Conservation (phyloP, 331 rosid genomes). For the Pyracantha coccinea region DNA sequence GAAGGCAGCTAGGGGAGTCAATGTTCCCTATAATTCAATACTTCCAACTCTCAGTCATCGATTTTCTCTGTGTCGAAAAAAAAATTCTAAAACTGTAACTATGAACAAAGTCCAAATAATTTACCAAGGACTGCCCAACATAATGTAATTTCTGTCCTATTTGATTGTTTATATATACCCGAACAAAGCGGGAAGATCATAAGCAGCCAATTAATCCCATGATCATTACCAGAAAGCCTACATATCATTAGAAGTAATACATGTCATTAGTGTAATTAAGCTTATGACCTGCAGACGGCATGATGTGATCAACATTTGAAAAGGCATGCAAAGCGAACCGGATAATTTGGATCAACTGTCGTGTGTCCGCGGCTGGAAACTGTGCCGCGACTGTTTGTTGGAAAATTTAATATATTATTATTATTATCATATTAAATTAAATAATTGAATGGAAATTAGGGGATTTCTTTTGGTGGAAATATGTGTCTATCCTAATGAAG, state of each 20-base stretch:
- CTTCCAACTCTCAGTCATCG: background rate
- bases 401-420: too few species aligned
- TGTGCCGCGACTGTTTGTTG: slow-evolving; percentile 8
- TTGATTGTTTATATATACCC: slow-evolving; percentile 55
- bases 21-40: slow-evolving; percentile 56
- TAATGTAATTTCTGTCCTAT: slow-evolving; percentile 63
- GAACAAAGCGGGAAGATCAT: slow-evolving; percentile 69
- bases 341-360: slow-evolving; percentile 24
- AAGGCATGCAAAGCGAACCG: slow-evolving; percentile 24
- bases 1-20: slow-evolving; percentile 77
- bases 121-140: slow-evolving; percentile 78
- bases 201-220: slow-evolving; percentile 76
- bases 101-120: background rate
- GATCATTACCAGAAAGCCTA: slow-evolving; percentile 83
- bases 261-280: background rate
- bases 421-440: too few species aligned
- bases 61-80: background rate
- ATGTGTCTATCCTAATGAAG: too few species aligned
- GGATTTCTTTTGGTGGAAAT: too few species aligned
- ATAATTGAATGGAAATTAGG: too few species aligned
- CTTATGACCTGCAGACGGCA: background rate
- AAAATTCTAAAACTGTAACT: background rate
- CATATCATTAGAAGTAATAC: background rate
- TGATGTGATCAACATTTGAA: background rate
- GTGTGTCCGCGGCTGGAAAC: slow-evolving; percentile 41